Base-by-base conservation (phyloP, 2,329 filamentous ascomycete species). In the Pestalotiopsis sp. region DNA sequence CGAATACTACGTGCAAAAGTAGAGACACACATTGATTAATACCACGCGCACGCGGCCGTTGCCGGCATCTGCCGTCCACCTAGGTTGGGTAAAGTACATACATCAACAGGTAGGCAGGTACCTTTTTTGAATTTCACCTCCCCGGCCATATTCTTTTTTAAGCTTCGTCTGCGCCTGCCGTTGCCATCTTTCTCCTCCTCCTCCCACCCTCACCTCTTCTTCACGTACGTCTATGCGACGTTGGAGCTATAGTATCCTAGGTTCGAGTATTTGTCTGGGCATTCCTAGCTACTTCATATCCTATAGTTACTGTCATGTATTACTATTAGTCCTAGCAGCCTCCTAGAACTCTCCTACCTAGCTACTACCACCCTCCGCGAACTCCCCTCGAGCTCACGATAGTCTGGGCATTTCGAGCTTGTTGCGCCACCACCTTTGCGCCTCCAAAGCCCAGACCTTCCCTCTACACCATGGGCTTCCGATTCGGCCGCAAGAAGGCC, bases 401-500 rank as follows among this genome's bases (percentile, higher is more conserved):
- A 62, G 12, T 62, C 31, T 11, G 17, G 45, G 17, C 14, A 59
- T 25, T 23, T 5, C 59, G 59, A 62, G 59, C 9, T 3, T 62
- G 14, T 62, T 2, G 25, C 27, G 23, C 36, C n/a, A 11, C 45
- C 3, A 23, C 17, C 14, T 52, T n/a, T 52, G 45, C 41, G 17
- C 17, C 17, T n/a, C 4, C 45, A 52, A 9, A 6, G 7, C 20
- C 45, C 45, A 17, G 17, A 52, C 45, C 27, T 59, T 36, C 1
- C 20, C 41, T 39, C 12, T 52, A 49, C 62, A 58, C 57, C 9
- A 75, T 76, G 75, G 45, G 17, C 6, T 73, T 72, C 31, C 72
- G 72, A 57, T 73, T 72, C 49, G 73, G 72, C 59, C 68, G 69
- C 68, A 71, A 74, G 69, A 71, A 74, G 65, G 63, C 71, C 55